Percentiles rank a stretch among this genome's conserved stretches.
Conservation (phyloP, 1,139 yeast genomes). For the Saccharomyces hybrid region DNA sequence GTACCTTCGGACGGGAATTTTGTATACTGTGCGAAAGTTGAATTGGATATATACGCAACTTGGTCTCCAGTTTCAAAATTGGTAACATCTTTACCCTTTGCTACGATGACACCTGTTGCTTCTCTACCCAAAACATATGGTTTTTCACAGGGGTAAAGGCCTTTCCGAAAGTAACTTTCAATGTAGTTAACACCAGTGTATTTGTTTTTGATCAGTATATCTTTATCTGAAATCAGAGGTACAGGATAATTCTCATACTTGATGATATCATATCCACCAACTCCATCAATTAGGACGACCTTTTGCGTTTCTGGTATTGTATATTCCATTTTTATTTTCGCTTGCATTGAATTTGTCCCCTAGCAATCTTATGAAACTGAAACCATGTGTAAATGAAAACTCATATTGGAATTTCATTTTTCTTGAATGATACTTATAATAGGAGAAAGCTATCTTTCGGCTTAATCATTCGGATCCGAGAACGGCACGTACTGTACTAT, state of each 20-base stretch:
- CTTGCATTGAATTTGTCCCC: neutral
- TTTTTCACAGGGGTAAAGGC: constrained; percentile 51
- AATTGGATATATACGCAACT: constrained; percentile 48
- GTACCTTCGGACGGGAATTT: constrained; percentile 37
- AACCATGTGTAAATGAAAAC: neutral
- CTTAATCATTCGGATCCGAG: neutral
- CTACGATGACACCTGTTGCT: constrained; percentile 69
- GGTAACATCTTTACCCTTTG: constrained; percentile 54
- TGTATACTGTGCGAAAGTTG: constrained; percentile 67
- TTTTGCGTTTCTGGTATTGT: constrained; percentile 50
- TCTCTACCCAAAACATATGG: constrained; percentile 76
- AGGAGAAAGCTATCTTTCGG: neutral
- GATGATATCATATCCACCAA: constrained; percentile 49
- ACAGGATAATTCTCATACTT: constrained; percentile 48
- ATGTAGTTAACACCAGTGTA: constrained; percentile 78
- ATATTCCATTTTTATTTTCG: neutral
- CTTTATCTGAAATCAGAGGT: constrained; percentile 48
- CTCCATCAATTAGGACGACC: constrained; percentile 48
- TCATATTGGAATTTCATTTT: too few relatives aligned
- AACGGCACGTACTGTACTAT: neutral
- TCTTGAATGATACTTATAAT: neutral
- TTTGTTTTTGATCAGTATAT: constrained; percentile 61
- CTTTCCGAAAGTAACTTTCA: constrained; percentile 74
- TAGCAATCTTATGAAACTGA: neutral
- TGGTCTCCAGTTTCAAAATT: constrained; percentile 62